Evolutionary conservation across 2,329 filamentous ascomycete species (phyloP), one percentile per base, ranked within the genome.

Genomic region (Pseudocercospora macadamiae): DNA sequence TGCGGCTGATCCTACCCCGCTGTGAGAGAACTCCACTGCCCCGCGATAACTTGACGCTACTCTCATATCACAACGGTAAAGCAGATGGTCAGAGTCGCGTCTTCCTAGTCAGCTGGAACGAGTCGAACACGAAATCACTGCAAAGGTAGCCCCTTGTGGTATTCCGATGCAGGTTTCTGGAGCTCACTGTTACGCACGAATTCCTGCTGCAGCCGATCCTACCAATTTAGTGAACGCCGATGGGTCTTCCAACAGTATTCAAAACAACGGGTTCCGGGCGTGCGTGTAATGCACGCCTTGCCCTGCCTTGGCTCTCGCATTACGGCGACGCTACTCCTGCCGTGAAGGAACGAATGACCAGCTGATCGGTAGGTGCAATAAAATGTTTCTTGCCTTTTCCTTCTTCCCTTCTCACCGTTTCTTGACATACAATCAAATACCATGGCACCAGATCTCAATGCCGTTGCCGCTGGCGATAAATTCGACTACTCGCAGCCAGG

Each of bases 401-500:
- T 47, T 28, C 21, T 26, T 23, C 2, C 21, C 10, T 14, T 28
- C 8, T 26, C 19, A 14, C 3, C 23, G n/a, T 28, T 28, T 14
- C 12, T 23, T n/a, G 2, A 28, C 21, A n/a, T n/a, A n/a, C n/a
- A n/a, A n/a, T n/a, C n/a, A n/a, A 12, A 25, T 10, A 25, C 39
- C 21, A 79, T 79, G 77, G 74, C 75, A n/a, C 75, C 76, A 53
- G 75, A 79, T 63, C 66, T 78, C 14, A 79, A 78, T 62, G 66
- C 68, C 12, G 48, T 78, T 14, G 65, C 67, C 18, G 67, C 66
- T 21, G 69, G 71, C 55, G 72, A 70, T 14, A 68, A 66, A 34
- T 76, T 75, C 66, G 76, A 79, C 56, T 80, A 80, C 60, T 75
- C 75, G 2, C 75, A 74, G 4, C 75, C 76, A 7, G 77, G 77